Conservation (phyloP, 2,329 filamentous ascomycete genomes). For the Xylariaceae sp. region DNA sequence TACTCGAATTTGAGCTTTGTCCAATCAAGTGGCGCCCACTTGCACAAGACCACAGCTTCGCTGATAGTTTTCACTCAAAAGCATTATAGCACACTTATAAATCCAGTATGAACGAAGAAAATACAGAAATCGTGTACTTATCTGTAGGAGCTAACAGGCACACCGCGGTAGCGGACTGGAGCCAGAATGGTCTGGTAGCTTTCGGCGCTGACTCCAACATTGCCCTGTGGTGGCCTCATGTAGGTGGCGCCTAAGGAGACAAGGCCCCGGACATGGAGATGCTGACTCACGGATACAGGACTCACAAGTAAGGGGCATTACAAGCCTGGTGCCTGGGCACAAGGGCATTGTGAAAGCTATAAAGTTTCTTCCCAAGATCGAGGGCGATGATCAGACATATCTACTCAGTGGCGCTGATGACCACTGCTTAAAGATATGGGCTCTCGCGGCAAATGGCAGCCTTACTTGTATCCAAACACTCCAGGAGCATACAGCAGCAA, state of each 20-base stretch:
- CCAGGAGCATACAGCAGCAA: slow-evolving; percentile 71
- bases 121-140: slow-evolving; percentile 58
- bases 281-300: slow-evolving; percentile 34
- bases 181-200: slow-evolving; percentile 72
- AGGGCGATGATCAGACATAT: slow-evolving; percentile 55
- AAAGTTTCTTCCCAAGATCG: slow-evolving; percentile 68
- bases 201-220: slow-evolving; percentile 91
- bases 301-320: slow-evolving; percentile 61
- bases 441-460: slow-evolving; percentile 36
- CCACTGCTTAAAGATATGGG: slow-evolving; percentile 78
- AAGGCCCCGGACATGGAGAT: slow-evolving; percentile 1
- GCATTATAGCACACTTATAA: not conserved
- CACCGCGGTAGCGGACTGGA: slow-evolving; percentile 90
- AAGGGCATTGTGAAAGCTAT: slow-evolving; percentile 81
- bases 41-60: slow-evolving; percentile 19
- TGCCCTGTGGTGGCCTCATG: slow-evolving; percentile 82
- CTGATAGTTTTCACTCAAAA: no score
- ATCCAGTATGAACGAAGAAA: slow-evolving; percentile 30
- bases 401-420: slow-evolving; percentile 85
- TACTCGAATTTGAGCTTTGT: slow-evolving; percentile 6
- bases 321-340: slow-evolving; percentile 74
- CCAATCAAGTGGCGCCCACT: slow-evolving; percentile 21
- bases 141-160: slow-evolving; percentile 90
- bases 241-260: slow-evolving; percentile 50
- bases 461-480: slow-evolving; percentile 59